phyloP scores from a whole-genome alignment of 2,329 filamentous ascomycete species.

The Xylariales sp. region DNA sequence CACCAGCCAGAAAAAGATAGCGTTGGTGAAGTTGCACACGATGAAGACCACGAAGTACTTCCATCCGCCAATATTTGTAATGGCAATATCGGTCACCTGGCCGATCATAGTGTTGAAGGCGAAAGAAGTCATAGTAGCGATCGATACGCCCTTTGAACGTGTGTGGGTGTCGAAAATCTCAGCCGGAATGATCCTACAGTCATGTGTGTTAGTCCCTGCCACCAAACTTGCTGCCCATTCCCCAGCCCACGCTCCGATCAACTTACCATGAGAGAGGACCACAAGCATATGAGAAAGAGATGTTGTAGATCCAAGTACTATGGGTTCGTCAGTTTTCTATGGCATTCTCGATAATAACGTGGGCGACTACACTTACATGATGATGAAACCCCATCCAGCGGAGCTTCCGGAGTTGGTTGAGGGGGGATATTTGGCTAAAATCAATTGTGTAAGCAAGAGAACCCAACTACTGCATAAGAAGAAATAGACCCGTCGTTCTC shows the following conservation, averaged over 20 bases:
- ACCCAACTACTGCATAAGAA: too few species aligned
- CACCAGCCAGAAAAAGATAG: slow-evolving; percentile 54
- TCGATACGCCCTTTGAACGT: slow-evolving; percentile 68
- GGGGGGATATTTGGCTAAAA: slow-evolving; percentile 53
- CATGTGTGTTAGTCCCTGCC: too few species aligned
- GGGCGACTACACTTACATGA: slow-evolving; percentile 38
- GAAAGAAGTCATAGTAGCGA: slow-evolving; percentile 69
- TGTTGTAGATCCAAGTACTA: slow-evolving; percentile 76
- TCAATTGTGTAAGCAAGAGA: not conserved
- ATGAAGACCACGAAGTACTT: slow-evolving; percentile 58
- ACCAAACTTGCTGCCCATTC: too few species aligned
- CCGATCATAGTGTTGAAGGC: slow-evolving; percentile 63
- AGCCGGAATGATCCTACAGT: slow-evolving; percentile 59
- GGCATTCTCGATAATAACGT: too few species aligned
- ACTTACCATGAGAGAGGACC: slow-evolving; percentile 61
- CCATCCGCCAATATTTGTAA: slow-evolving; percentile 46
- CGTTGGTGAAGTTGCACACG: slow-evolving; percentile 54
- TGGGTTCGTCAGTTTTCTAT: too few species aligned
- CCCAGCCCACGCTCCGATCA: too few species aligned
- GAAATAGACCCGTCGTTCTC: too few species aligned
- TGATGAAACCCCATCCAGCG: slow-evolving; percentile 71
- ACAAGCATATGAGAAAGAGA: slow-evolving; percentile 67
- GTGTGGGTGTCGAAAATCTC: slow-evolving; percentile 78
- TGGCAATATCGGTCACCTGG: slow-evolving; percentile 34
- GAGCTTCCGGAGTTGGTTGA: slow-evolving; percentile 37